Conservation (phyloP, 2,329 filamentous ascomycete genomes). For the Clonostachys sp. region DNA sequence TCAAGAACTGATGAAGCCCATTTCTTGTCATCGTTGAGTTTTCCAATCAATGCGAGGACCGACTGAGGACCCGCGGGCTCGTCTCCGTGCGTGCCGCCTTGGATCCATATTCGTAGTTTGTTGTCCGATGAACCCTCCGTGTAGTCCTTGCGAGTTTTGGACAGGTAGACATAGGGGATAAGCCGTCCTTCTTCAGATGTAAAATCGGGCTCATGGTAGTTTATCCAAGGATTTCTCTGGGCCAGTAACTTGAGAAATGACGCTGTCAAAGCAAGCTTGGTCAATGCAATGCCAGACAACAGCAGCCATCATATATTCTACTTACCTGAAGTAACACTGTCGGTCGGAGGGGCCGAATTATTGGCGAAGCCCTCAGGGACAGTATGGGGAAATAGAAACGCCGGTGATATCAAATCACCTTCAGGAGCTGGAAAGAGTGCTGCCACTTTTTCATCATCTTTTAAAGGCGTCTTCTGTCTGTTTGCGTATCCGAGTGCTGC, state of each 20-base stretch:
- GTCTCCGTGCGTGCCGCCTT: conserved; percentile 5
- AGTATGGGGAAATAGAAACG: neutral
- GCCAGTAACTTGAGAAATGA: conserved; percentile 2
- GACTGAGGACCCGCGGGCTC: conserved; percentile 6
- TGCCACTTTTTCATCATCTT: no score
- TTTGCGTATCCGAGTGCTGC: no score
- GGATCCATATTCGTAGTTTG: conserved; percentile 6
- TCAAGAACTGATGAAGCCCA: conserved; percentile 4
- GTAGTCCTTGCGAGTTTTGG: neutral
- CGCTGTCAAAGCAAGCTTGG: neutral
- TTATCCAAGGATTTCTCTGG: conserved; percentile 10
- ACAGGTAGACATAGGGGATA: conserved; percentile 9
- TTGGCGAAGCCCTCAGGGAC: conserved; percentile 2
- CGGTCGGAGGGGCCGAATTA: no score
- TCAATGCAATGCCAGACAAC: no score
- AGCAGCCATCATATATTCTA: no score
- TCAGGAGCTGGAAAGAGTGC: neutral
- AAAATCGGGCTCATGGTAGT: conserved; percentile 7
- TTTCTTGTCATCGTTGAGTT: conserved; percentile 1
- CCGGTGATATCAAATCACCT: conserved; percentile 2
- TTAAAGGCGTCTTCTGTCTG: no score
- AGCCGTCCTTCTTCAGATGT: conserved; percentile 10
- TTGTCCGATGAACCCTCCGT: neutral
- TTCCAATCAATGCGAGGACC: conserved; percentile 5
- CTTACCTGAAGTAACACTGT: no score